Evolutionary conservation across 768 basidiomycete species (phyloP).

Genomic region (Tylopilus balloui): DNA sequence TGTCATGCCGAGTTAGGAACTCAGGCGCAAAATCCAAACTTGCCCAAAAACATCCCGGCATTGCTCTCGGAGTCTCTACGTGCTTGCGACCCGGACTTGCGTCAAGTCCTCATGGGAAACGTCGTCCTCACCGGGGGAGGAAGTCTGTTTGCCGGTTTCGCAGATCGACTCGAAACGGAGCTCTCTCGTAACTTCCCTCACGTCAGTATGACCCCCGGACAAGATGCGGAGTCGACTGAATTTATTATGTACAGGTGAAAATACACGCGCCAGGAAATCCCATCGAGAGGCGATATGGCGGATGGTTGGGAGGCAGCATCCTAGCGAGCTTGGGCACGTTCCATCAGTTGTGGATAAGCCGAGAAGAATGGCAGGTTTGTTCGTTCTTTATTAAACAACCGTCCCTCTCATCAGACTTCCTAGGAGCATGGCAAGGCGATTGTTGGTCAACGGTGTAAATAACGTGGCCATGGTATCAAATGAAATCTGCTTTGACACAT

Average conservation of each 20-base stretch:
- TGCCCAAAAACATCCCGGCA: slow-evolving; percentile 71
- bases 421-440: slow-evolving; percentile 83
- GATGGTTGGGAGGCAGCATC: slow-evolving; percentile 96
- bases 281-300: slow-evolving; percentile 83
- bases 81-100: slow-evolving; percentile 87
- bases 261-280: slow-evolving; percentile 91
- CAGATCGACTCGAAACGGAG: slow-evolving; percentile 78
- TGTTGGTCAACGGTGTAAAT: slow-evolving; percentile 85
- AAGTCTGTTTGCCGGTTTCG: slow-evolving; percentile 79
- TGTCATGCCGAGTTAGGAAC: slow-evolving; percentile 4
- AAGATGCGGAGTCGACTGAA: slow-evolving; percentile 5
- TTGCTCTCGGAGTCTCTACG: slow-evolving; percentile 76
- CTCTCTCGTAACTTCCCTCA: slow-evolving; percentile 71
- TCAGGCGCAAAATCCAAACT: slow-evolving; percentile 53
- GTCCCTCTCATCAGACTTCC: slow-evolving; percentile 2
- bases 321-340: slow-evolving; percentile 94
- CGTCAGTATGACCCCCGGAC: slow-evolving; percentile 42
- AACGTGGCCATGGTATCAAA: slow-evolving; percentile 11
- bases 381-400: slow-evolving; percentile 1
- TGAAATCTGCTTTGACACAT: neutral
- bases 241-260: slow-evolving; percentile 58
- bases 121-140: slow-evolving; percentile 96
- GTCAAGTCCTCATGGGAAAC: slow-evolving; percentile 85
- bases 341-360: slow-evolving; percentile 95
- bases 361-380: slow-evolving; percentile 86